Percentiles rank a stretch among this genome's conserved stretches.
These are phyloP conservation scores for Colletotrichum tropicicola DNA, from an alignment of 2,329 filamentous ascomycete species.

Conservation along the genomic window DNA sequence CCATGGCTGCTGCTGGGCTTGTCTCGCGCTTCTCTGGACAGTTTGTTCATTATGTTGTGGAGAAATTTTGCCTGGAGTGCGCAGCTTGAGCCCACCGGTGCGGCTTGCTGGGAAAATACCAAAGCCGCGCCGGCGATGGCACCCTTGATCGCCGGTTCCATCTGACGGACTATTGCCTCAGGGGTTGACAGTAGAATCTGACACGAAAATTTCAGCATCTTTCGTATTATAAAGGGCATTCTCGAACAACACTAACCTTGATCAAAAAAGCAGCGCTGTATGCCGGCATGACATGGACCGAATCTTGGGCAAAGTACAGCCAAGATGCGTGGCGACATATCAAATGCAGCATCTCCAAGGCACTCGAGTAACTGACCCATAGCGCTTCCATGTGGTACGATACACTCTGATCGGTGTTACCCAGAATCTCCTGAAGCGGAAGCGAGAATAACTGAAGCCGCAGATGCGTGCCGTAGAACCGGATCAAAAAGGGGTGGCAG, in stretches of 20 bases:
- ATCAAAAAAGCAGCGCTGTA: constrained; percentile 50
- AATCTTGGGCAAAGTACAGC: constrained; percentile 50
- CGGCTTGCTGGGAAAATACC: constrained; percentile 39
- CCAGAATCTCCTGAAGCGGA: constrained; percentile 42
- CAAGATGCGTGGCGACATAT: constrained; percentile 40
- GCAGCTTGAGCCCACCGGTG: constrained; percentile 37
- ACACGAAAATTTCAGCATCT: accelerated
- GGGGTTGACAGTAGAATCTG: constrained; percentile 6
- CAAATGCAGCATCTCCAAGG: constrained; percentile 40
- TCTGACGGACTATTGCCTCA: neutral
- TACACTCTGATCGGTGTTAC: constrained; percentile 31
- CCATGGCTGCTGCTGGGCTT: no score
- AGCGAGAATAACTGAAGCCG: constrained; percentile 47
- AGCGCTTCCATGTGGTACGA: constrained; percentile 40
- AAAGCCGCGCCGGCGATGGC: constrained; percentile 30
- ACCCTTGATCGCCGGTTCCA: constrained; percentile 12
- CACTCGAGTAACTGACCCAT: constrained; percentile 42
- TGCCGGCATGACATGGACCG: constrained; percentile 51
- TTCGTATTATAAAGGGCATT: neutral
- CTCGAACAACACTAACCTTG: constrained; percentile 42
- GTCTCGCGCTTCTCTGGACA: neutral
- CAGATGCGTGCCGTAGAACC: constrained; percentile 49
- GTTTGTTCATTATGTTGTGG: constrained; percentile 30
- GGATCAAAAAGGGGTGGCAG: constrained; percentile 46
- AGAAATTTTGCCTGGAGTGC: constrained; percentile 43